Evolutionary conservation across 2,329 filamentous ascomycete species (phyloP).

Genomic region (Diaporthe citrichinensis): DNA sequence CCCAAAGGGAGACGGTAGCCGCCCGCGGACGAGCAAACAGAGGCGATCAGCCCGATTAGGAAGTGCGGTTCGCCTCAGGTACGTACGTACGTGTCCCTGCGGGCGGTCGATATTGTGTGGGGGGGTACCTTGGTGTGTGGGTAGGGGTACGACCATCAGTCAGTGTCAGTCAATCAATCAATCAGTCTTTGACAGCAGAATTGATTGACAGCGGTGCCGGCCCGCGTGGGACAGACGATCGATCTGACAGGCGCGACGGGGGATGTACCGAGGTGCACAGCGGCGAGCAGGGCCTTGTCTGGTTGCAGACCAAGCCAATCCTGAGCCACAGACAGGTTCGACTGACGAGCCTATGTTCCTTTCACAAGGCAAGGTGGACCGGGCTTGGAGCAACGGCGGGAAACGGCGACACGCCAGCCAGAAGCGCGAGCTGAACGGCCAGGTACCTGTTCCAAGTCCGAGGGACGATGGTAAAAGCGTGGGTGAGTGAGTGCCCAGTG

Average conservation of each 20-base stretch:
- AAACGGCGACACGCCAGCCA: conserved; percentile 18
- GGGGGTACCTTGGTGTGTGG: conserved; percentile 40
- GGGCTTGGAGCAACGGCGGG: conserved; percentile 20
- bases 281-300: conserved; percentile 36
- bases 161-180: conserved; percentile 16
- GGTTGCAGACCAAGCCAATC: conserved; percentile 33
- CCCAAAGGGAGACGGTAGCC: conserved; percentile 34
- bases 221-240: conserved; percentile 41
- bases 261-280: conserved; percentile 38
- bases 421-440: background rate
- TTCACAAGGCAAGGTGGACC: conserved; percentile 23
- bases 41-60: conserved; percentile 41
- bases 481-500: conserved; percentile 13
- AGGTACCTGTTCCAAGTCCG: conserved; percentile 35
- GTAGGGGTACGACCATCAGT: conserved; percentile 40
- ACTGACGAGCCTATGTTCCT: conserved; percentile 31
- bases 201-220: conserved; percentile 40
- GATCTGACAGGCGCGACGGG: conserved; percentile 40
- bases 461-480: conserved; percentile 25
- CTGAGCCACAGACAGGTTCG: conserved; percentile 34
- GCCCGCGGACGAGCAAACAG: conserved; percentile 27
- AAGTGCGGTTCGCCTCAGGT: conserved; percentile 39
- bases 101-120: conserved; percentile 38
- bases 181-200: conserved; percentile 21
- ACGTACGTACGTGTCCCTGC: conserved; percentile 38